Evolutionary conservation across 306 rosid species (phyloP), one percentile per base, ranked within the genome.

Genomic region (Quercus cerris): DNA sequence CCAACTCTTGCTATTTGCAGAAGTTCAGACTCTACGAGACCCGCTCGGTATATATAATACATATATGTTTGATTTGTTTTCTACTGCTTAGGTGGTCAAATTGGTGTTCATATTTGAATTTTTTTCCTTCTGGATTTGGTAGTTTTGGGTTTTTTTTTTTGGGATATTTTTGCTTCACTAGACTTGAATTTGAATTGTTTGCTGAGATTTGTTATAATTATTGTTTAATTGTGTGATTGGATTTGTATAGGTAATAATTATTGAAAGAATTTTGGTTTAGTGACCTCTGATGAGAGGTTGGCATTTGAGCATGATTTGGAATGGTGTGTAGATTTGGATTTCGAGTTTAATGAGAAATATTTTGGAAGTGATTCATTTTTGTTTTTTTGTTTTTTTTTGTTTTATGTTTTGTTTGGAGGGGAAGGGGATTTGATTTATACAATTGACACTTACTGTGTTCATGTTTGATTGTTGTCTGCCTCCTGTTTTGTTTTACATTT

Each of bases 11-110:
- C 79, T 87, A 79, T 77, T 84, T 95, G 97, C 95, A 95, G 85
- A 95, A 93, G 86, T 95, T 95, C 91, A 93, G 90, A 82, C 99
- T 95, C 67, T 93, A 95, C 31, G 99, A 95, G 81, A 91, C 98
- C 20, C 90, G 88, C 81, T 91, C 98, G 94, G 99, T 95, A 92
- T 84, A 28, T 35, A n/a, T 66, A 15, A 0, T 22, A 44, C 22
- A 33, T 68, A 46, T 3, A 13, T 33, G 38, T 33, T 35, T 68
- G 52, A 68, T 68, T 68, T 69, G 69, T 55, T 38, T 25, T 44
- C 22, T 69, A 57, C n/a, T 51, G 54, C 59, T 81, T 33, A 55
- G n/a, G 76, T 30, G 79, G 79, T 68, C 28, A 35, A 35, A 9
- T 68, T 19, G 27, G 82, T 78, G 35, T 75, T 46, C 5, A 30